phyloP scores from a whole-genome alignment of 2,329 filamentous ascomycete species.

The Epichloe sp. region DNA sequence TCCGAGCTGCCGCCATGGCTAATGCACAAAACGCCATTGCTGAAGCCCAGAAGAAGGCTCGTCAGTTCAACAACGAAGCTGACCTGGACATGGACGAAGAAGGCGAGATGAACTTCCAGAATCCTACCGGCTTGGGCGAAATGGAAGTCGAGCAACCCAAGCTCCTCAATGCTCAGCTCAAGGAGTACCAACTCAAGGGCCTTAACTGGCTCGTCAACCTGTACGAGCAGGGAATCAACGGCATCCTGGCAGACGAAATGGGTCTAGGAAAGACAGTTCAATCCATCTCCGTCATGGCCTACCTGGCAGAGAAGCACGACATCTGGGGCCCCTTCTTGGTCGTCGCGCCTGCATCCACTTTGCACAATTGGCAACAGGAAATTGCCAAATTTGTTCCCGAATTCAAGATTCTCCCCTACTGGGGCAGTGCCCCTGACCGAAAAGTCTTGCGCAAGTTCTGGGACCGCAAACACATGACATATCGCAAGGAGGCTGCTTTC shows the following conservation, averaged over 20 bases:
- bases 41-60: conserved; percentile 83
- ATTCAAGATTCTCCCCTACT: conserved; percentile 93
- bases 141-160: conserved; percentile 91
- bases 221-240: conserved; percentile 99
- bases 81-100: conserved; percentile 61
- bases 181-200: conserved; percentile 98
- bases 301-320: conserved; percentile 91
- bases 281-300: conserved; percentile 98
- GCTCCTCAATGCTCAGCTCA: conserved; percentile 84
- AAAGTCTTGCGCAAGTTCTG: conserved; percentile 97
- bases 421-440: conserved; percentile 86
- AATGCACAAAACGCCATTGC: conserved; percentile 95
- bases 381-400: conserved; percentile 89
- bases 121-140: conserved; percentile 86
- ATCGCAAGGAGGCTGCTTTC: conserved; percentile 84
- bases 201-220: conserved; percentile 98
- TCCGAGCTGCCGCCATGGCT: conserved; percentile 76
- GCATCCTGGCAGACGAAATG: conserved; percentile 98
- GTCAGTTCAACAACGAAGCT: conserved; percentile 75
- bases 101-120: conserved; percentile 99
- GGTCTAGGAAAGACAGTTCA: conserved; percentile 98
- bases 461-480: conserved; percentile 95
- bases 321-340: conserved; percentile 98
- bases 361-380: conserved; percentile 99
- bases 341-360: conserved; percentile 85